Evolutionary conservation across 768 basidiomycete species (phyloP).

Genomic region (Pilatotrama ljubarskyi): DNA sequence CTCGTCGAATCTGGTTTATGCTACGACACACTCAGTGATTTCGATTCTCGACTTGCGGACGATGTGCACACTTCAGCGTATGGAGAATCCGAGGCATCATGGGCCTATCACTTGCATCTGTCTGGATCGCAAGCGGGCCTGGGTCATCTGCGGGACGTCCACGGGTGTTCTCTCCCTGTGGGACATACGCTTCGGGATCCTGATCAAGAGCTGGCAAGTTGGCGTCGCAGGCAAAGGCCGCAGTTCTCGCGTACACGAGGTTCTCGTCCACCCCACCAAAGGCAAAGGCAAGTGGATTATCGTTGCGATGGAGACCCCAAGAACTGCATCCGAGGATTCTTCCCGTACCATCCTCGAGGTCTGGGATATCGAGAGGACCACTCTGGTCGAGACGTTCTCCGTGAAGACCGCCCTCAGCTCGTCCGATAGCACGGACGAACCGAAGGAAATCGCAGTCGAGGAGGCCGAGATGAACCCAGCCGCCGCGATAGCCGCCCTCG

Average conservation of each 20-base stretch:
- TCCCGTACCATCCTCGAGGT: slow-evolving; percentile 69
- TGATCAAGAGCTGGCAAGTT: slow-evolving; percentile 86
- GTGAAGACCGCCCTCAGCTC: slow-evolving; percentile 49
- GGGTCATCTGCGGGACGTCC: slow-evolving; percentile 88
- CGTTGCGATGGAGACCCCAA: slow-evolving; percentile 64
- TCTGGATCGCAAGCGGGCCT: slow-evolving; percentile 79
- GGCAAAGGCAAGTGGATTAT: slow-evolving; percentile 91
- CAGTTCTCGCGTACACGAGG: slow-evolving; percentile 66
- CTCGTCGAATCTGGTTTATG: slow-evolving; percentile 81
- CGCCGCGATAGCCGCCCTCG: slow-evolving; percentile 75
- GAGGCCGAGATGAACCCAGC: slow-evolving; percentile 68
- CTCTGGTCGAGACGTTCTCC: slow-evolving; percentile 77
- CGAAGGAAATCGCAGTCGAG: slow-evolving; percentile 48
- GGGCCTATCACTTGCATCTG: slow-evolving; percentile 88
- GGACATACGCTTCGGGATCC: slow-evolving; percentile 92
- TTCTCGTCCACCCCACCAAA: slow-evolving; percentile 80
- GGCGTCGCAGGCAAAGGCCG: slow-evolving; percentile 54
- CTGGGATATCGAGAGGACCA: slow-evolving; percentile 87
- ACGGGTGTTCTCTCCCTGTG: slow-evolving; percentile 85
- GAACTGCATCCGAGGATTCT: slow-evolving; percentile 22
- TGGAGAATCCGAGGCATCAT: slow-evolving; percentile 83
- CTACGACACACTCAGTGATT: slow-evolving; percentile 79
- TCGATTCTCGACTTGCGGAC: slow-evolving; percentile 81
- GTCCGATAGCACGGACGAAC: slow-evolving; percentile 53
- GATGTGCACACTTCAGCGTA: slow-evolving; percentile 71